A percentile compares a stretch with the other conserved stretches of the same genome.
Conservation (phyloP, 495 filamentous ascomycete genomes). For the Beverwykella pulmonaria region DNA sequence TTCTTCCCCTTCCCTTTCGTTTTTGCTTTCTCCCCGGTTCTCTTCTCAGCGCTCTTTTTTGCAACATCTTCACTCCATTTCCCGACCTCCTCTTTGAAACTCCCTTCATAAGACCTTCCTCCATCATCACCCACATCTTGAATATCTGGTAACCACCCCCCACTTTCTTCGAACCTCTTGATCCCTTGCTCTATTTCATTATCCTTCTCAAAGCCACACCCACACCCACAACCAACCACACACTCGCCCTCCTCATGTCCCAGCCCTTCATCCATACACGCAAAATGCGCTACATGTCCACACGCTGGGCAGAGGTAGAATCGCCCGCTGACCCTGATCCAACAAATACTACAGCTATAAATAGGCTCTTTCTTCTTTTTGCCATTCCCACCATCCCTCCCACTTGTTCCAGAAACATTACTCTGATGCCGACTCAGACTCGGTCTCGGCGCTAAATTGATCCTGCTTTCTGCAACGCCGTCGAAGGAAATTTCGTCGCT, state of each 20-base stretch:
- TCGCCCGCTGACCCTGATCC: slow-evolving; percentile 28
- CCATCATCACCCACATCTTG: slow-evolving; percentile 6
- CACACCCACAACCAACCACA: slow-evolving; percentile 19
- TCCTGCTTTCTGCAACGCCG: not conserved
- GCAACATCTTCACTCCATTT: slow-evolving; percentile 5
- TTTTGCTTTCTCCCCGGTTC: not conserved
- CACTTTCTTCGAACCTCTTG: slow-evolving; percentile 14
- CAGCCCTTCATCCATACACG: slow-evolving; percentile 14
- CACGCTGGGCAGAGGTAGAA: slow-evolving; percentile 28
- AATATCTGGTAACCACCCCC: slow-evolving; percentile 24
- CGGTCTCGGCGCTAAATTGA: not conserved
- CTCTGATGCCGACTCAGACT: slow-evolving; percentile 1
- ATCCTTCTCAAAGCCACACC: slow-evolving; percentile 9
- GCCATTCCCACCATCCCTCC: not conserved
- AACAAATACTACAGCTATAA: slow-evolving; percentile 32
- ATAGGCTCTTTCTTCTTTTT: slow-evolving; percentile 15
- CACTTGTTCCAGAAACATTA: not conserved
- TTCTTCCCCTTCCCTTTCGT: slow-evolving; percentile 7
- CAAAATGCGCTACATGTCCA: slow-evolving; percentile 32
- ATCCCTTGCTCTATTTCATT: not conserved
- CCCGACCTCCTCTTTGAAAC: not conserved
- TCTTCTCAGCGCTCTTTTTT: not conserved
- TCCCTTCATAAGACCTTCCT: not conserved
- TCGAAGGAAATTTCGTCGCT: not conserved
- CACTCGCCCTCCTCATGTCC: slow-evolving; percentile 10